These are phyloP conservation scores for Tulasnella calospora DNA, from an alignment of 768 basidiomycete genomes.

Conservation along the genomic window DNA sequence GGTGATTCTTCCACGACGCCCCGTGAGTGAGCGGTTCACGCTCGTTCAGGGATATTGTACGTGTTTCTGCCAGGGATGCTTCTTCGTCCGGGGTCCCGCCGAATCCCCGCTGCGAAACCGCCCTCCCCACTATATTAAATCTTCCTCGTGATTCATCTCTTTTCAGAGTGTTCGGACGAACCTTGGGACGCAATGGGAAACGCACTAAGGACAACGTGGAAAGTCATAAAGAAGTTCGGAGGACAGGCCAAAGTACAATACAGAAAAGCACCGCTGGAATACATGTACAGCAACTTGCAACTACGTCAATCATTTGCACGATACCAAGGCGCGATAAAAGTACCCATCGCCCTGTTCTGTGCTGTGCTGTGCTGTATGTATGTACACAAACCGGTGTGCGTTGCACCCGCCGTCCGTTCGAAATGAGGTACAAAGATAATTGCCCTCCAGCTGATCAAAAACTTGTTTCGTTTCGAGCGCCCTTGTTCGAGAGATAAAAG, in stretches of 20 bases:
- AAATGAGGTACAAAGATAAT: too few species aligned
- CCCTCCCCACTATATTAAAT: not conserved
- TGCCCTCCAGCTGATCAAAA: not conserved
- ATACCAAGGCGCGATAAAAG: not conserved
- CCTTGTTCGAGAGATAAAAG: not conserved
- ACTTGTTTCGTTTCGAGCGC: not conserved
- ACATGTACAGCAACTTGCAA: not conserved
- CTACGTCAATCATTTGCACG: not conserved
- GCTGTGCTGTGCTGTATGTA: too few species aligned
- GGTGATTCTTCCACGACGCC: not conserved
- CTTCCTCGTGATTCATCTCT: not conserved
- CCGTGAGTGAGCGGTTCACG: not conserved
- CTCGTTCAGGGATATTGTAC: not conserved
- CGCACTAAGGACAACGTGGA: not conserved
- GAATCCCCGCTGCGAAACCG: not conserved
- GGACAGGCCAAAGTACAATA: not conserved
- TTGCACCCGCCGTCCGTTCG: too few species aligned
- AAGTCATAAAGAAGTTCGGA: not conserved
- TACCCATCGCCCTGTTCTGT: too few species aligned
- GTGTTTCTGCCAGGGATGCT: not conserved
- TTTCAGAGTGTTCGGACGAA: not conserved
- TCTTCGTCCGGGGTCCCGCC: slow-evolving; percentile 1
- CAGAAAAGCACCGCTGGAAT: not conserved
- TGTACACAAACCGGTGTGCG: too few species aligned
- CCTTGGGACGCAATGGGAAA: not conserved